Evolutionary conservation across 2,329 filamentous ascomycete genomes (phyloP).

Genomic region (Colletotrichum truncatum): DNA sequence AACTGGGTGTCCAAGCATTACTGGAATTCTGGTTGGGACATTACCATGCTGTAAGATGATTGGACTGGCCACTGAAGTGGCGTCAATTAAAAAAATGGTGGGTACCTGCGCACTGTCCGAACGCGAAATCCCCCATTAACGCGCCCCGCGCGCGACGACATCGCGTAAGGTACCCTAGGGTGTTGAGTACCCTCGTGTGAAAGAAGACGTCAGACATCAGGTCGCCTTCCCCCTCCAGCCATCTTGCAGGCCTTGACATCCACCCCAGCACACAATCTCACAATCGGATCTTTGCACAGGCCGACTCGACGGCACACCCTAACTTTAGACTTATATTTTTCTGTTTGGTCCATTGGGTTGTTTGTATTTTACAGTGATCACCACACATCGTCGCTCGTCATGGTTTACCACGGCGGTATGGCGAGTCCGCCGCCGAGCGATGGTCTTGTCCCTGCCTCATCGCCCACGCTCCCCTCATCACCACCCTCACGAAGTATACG

Average conservation of each 20-base stretch:
- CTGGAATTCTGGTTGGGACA: no score
- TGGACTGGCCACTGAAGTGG: no score
- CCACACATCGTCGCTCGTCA: slow-evolving; percentile 3
- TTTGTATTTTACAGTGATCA: neutral
- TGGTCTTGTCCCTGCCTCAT: slow-evolving; percentile 31
- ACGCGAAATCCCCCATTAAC: neutral
- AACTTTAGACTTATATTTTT: neutral
- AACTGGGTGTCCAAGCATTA: no score
- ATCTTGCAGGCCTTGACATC: neutral
- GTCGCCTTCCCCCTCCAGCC: neutral
- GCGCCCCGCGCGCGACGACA: slow-evolving; percentile 18
- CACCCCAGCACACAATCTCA: neutral
- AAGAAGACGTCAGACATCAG: slow-evolving; percentile 22
- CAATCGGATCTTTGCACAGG: neutral
- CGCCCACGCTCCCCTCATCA: slow-evolving; percentile 35
- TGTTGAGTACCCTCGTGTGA: slow-evolving; percentile 3
- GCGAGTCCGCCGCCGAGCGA: slow-evolving; percentile 33
- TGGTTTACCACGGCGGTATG: slow-evolving; percentile 29
- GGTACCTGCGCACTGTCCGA: no score
- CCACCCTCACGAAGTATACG: slow-evolving; percentile 33
- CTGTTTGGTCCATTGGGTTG: neutral
- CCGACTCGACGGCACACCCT: neutral
- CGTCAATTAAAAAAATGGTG: slow-evolving; percentile 9
- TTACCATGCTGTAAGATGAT: neutral
- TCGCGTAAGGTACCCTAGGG: slow-evolving; percentile 17